Evolutionary conservation across 331 rosid genomes (phyloP), one percentile per base, ranked within the genome.

Genomic region (Malus hybrid): DNA sequence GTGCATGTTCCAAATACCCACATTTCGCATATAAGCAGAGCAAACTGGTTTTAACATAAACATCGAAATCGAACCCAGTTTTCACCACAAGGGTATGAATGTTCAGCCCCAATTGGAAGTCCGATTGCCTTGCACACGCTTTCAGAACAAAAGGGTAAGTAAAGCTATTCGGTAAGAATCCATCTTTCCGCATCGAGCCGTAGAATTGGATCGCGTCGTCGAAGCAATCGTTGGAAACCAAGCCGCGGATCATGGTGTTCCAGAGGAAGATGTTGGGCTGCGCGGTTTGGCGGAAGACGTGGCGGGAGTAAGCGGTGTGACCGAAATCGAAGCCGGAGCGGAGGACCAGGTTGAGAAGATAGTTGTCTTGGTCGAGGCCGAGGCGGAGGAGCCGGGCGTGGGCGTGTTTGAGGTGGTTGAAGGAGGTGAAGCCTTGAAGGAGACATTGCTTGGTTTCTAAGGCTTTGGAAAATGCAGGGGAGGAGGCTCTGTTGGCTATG

Each of bases 81-180:
- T 84, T 90, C 59, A 87, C 76, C 2, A 88, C 84, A 6, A 85
- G 91, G 18, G 87, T 69, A 44, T 90, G 93, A 31, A 85, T 70
- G 42, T 44, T 73, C 50, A 82, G 16, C 3, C 96, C 93, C 31
- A 85, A 10, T 1, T 76, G 79, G 33, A 88, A 65, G 61, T 75
- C 68, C 1, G 67, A 46, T 39, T 80, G 87, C 76, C 91, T 79
- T 0, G 91, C 85, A 69, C 90, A 88, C 0, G 93, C 93, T 73
- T 90, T 90, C 20, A 90, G 78, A 52, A 88, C 86, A 50, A 88
- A 88, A 61, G 93, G 89, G 81, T 77, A 90, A 29, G 96, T 88
- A 28, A 80, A 90, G 81, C 81, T 79, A 15, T 90, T 81, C 5
- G 96, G 90, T 7, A 64, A 14, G 54, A 75, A 34, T 2, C 80